Evolutionary conservation across 2,329 filamentous ascomycete genomes (phyloP).

Genomic region (Pseudodiploospora longispora): DNA sequence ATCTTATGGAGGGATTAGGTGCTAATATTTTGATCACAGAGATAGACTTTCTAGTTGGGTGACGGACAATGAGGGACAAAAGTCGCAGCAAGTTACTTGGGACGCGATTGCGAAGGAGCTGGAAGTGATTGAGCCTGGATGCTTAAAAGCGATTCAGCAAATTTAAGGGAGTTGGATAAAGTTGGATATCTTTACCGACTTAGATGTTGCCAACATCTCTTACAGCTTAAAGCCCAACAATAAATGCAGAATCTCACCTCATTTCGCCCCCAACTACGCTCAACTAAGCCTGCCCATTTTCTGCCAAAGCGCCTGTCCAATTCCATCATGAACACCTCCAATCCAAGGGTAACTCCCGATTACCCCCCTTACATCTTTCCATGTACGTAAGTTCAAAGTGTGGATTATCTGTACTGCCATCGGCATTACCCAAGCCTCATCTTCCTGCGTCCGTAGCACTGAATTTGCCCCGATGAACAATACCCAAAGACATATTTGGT

Average conservation of each 20-base stretch:
- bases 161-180: no score
- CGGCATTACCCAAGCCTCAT: neutral
- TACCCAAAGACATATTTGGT: neutral
- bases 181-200: no score
- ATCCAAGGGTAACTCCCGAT: neutral
- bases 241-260: no score
- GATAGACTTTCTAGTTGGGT: neutral
- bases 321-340: neutral
- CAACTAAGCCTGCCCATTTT: neutral
- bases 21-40: neutral
- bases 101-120: neutral
- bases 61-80: neutral
- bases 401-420: neutral
- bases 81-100: neutral
- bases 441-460: neutral
- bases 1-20: neutral
- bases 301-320: neutral
- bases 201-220: no score
- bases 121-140: neutral
- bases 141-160: neutral
- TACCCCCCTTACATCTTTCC: neutral
- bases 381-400: neutral
- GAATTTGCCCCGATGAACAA: neutral
- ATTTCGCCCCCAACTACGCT: no score
- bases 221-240: no score